A percentile compares a stretch with the other conserved stretches of the same genome.
phyloP scores from a whole-genome alignment of 257 asterid species.

The Echites panduratus region DNA sequence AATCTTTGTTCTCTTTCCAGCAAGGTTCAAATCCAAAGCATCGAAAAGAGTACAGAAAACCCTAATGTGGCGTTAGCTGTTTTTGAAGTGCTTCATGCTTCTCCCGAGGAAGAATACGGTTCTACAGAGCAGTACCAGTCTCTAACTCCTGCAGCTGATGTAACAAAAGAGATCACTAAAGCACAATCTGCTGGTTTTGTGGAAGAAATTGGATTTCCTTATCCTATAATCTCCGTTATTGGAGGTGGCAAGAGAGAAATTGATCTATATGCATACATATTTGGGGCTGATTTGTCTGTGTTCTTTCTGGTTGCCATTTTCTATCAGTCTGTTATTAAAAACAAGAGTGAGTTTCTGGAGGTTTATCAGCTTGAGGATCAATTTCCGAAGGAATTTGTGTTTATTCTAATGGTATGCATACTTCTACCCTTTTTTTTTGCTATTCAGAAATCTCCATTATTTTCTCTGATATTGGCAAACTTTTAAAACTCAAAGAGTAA shows the following conservation, averaged over 20 bases:
- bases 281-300: constrained; percentile 90
- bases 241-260: constrained; percentile 97
- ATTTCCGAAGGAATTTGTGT: constrained; percentile 90
- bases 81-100: constrained; percentile 87
- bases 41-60: constrained; percentile 66
- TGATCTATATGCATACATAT: constrained; percentile 89
- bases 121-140: constrained; percentile 62
- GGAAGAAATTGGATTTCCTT: constrained; percentile 77
- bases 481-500: constrained; percentile 1
- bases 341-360: constrained; percentile 85
- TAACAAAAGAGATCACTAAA: constrained; percentile 72
- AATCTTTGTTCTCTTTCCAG: constrained; percentile 66
- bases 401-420: constrained; percentile 74
- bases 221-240: constrained; percentile 61
- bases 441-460: background rate
- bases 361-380: constrained; percentile 99
- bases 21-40: constrained; percentile 90
- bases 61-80: constrained; percentile 71
- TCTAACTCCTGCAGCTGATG: constrained; percentile 97
- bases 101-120: constrained; percentile 54
- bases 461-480: background rate
- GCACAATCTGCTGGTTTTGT: constrained; percentile 48
- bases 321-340: constrained; percentile 84
- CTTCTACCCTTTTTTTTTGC: constrained; percentile 8
- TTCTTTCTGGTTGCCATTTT: constrained; percentile 93